Evolutionary conservation across 2,329 filamentous ascomycete species (phyloP).

Genomic region (Calonectria pseudoreteaudii): DNA sequence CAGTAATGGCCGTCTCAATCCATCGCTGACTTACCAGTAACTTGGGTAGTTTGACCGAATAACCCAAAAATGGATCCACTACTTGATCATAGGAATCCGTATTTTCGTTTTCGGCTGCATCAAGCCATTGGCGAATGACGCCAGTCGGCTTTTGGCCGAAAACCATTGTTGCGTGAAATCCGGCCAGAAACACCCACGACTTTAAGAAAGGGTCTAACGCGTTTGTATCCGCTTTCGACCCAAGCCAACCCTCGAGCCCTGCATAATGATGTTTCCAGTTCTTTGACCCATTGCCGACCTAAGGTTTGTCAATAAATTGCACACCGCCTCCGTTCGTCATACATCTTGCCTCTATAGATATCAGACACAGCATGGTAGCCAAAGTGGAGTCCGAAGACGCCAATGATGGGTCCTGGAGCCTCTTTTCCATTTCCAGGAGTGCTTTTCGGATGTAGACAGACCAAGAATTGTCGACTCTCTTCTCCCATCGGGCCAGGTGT

Average conservation of each 20-base stretch:
- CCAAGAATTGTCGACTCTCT: neutral
- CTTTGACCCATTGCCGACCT: slow-evolving; percentile 1
- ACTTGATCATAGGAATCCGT: neutral
- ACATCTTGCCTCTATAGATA: neutral
- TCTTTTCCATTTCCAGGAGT: neutral
- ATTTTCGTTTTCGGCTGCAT: neutral
- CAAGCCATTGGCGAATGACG: neutral
- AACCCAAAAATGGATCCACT: neutral
- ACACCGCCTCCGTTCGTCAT: neutral
- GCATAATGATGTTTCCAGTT: slow-evolving; percentile 4
- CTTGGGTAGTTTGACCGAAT: slow-evolving; percentile 5
- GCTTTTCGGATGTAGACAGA: neutral
- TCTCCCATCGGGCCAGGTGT: neutral
- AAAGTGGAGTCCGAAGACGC: neutral
- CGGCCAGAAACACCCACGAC: neutral
- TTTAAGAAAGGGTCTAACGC: neutral
- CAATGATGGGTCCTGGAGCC: neutral
- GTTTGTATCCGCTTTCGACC: neutral
- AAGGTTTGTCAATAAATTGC: neutral
- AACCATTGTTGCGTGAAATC: neutral
- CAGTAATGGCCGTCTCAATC: neutral
- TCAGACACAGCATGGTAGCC: neutral
- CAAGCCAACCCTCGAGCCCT: neutral
- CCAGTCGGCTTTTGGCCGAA: neutral
- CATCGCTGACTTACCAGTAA: neutral